A percentile compares a stretch with the other conserved stretches of the same genome.
Conservation (phyloP, 805 yeast genomes). For the Ogataea pignaliae region DNA sequence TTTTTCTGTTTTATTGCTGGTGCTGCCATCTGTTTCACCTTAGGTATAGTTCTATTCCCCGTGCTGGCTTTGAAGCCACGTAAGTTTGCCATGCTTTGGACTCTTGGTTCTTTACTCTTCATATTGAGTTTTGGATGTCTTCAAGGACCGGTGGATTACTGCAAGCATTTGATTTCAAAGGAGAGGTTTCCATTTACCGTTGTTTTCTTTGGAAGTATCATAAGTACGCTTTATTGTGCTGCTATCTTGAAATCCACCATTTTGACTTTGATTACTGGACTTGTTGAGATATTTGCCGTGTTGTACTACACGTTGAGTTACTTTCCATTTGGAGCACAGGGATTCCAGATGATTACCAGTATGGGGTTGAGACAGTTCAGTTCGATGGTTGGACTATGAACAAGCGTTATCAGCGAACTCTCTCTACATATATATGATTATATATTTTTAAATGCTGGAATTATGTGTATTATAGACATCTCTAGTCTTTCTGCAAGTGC, state of each 20-base stretch:
- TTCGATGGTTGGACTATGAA: constrained; percentile 37
- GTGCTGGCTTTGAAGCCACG: constrained; percentile 85
- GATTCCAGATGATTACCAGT: constrained; percentile 48
- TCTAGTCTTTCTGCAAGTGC: too few species aligned
- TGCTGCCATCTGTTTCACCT: constrained; percentile 71
- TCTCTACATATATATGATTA: not conserved
- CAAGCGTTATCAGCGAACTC: not conserved
- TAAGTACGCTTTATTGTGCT: constrained; percentile 75
- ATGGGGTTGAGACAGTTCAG: constrained; percentile 33
- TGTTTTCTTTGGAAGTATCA: constrained; percentile 76
- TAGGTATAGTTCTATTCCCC: constrained; percentile 83
- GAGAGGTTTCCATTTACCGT: constrained; percentile 76
- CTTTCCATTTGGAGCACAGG: constrained; percentile 92
- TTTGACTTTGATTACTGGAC: constrained; percentile 69
- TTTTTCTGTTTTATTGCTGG: constrained; percentile 75
- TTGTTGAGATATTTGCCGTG: constrained; percentile 81
- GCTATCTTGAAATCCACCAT: constrained; percentile 67
- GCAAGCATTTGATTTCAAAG: constrained; percentile 66
- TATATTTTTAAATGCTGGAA: too few species aligned
- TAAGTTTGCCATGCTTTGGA: constrained; percentile 88
- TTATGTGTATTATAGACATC: too few species aligned
- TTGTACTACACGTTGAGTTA: constrained; percentile 86
- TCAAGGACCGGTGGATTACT: constrained; percentile 86
- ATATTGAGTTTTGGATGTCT: constrained; percentile 84
- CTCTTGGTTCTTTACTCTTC: constrained; percentile 83